Conservation (phyloP, 805 yeast genomes). For the Isabelozyma gotoi region DNA sequence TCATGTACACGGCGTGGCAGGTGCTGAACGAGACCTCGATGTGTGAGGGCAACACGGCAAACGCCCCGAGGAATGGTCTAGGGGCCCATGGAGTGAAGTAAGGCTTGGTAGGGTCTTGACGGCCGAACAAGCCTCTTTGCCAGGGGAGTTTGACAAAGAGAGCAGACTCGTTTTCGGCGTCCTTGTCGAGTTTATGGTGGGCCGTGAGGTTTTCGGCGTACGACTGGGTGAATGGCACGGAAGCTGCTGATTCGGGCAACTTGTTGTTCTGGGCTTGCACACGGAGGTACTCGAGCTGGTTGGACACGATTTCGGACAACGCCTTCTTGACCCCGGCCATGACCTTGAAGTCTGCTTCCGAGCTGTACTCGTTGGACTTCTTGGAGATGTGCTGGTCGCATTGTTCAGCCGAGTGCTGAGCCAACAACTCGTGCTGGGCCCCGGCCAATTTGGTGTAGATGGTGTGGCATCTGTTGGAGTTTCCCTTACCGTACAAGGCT, state of each 20-base stretch:
- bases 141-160: slow-evolving; percentile 68
- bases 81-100: slow-evolving; percentile 98
- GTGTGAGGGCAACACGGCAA: slow-evolving; percentile 90
- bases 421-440: slow-evolving; percentile 25
- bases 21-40: slow-evolving; percentile 86
- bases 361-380: slow-evolving; percentile 33
- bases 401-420: slow-evolving; percentile 15
- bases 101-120: slow-evolving; percentile 70
- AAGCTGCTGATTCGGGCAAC: slow-evolving; percentile 24
- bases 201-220: slow-evolving; percentile 27
- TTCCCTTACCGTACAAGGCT: slow-evolving; percentile 31
- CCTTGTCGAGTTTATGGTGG: slow-evolving; percentile 40
- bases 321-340: slow-evolving; percentile 34
- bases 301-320: slow-evolving; percentile 34
- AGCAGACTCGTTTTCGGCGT: slow-evolving; percentile 51
- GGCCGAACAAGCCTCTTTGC: slow-evolving; percentile 78
- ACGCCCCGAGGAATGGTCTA: slow-evolving; percentile 88
- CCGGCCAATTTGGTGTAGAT: slow-evolving; percentile 27
- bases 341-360: slow-evolving; percentile 28
- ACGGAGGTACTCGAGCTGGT: slow-evolving; percentile 33
- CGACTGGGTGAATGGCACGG: slow-evolving; percentile 26
- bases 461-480: slow-evolving; percentile 35
- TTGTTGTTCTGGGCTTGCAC: slow-evolving; percentile 22
- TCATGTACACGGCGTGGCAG: slow-evolving; percentile 93
- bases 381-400: slow-evolving; percentile 27